These are phyloP conservation scores for Fusarium brachygibbosum DNA, from an alignment of 2,329 filamentous ascomycete species.

Conservation along the genomic window DNA sequence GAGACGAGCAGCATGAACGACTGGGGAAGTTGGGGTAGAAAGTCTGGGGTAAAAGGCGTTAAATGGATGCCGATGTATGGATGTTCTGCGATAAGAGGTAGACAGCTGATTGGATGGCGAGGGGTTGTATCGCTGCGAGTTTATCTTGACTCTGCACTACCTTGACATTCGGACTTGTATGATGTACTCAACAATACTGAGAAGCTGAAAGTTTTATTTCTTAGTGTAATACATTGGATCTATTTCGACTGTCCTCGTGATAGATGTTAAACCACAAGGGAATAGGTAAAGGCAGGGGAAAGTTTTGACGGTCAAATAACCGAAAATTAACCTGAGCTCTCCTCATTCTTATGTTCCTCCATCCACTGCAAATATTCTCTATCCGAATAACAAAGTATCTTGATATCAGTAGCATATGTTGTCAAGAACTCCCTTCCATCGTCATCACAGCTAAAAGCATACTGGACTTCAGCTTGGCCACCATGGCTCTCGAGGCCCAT, in stretches of 20 bases:
- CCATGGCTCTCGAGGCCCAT: too few species aligned
- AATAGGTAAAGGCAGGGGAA: too few species aligned
- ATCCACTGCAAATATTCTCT: not conserved
- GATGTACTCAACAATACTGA: too few species aligned
- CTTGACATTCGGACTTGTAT: not conserved
- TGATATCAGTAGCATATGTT: not conserved
- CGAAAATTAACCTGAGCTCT: too few species aligned
- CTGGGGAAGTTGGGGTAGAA: not conserved
- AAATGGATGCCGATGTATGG: not conserved
- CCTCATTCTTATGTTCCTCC: too few species aligned
- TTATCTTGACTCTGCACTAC: not conserved
- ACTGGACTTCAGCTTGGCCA: not conserved
- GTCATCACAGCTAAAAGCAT: not conserved
- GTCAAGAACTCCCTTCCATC: not conserved
- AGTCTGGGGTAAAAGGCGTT: conserved; percentile 3
- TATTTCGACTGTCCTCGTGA: too few species aligned
- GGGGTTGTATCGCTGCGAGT: not conserved
- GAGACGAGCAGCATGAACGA: not conserved
- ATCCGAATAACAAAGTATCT: not conserved
- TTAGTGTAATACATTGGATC: too few species aligned
- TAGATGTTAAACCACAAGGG: too few species aligned
- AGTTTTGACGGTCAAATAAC: too few species aligned
- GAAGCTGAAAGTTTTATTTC: too few species aligned
- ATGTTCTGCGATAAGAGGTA: not conserved
- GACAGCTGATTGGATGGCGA: conserved; percentile 2